Evolutionary conservation across 495 filamentous ascomycete genomes (phyloP).

Genomic region (Tuber calosporum): DNA sequence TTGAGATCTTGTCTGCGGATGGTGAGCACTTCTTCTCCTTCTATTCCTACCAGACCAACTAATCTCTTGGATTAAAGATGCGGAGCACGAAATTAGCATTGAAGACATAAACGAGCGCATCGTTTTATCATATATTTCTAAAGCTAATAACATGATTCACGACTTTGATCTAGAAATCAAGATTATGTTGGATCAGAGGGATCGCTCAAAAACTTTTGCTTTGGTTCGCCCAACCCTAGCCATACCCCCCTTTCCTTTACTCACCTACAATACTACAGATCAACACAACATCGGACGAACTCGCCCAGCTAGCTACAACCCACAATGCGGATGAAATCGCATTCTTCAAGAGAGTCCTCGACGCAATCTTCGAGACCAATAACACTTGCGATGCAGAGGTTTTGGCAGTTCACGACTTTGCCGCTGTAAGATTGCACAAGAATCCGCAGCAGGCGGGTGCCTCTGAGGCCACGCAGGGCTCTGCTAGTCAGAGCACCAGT

Average conservation of each 20-base stretch:
- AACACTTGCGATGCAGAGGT: slow-evolving; percentile 70
- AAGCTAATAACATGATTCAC: slow-evolving; percentile 63
- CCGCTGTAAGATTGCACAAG: slow-evolving; percentile 61
- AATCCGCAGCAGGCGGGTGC: slow-evolving; percentile 44
- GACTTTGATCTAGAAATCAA: slow-evolving; percentile 82
- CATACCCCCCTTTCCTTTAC: not conserved
- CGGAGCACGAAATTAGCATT: slow-evolving; percentile 20
- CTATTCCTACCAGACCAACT: not conserved
- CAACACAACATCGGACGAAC: slow-evolving; percentile 76
- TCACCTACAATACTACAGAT: slow-evolving; percentile 44
- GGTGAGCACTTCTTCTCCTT: slow-evolving; percentile 21
- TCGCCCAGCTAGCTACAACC: slow-evolving; percentile 80
- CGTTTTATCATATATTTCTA: slow-evolving; percentile 59
- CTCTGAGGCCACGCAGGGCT: slow-evolving; percentile 42
- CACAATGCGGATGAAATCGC: slow-evolving; percentile 77
- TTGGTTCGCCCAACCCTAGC: slow-evolving; percentile 16
- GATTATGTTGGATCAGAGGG: slow-evolving; percentile 58
- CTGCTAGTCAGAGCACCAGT: slow-evolving; percentile 45
- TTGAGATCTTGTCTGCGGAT: slow-evolving; percentile 62
- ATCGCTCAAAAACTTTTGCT: slow-evolving; percentile 44
- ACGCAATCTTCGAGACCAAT: slow-evolving; percentile 83
- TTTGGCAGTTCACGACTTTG: slow-evolving; percentile 67
- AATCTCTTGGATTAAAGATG: slow-evolving; percentile 2
- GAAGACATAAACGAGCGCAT: slow-evolving; percentile 61
- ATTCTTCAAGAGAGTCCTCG: slow-evolving; percentile 79